Percentiles rank a stretch among this genome's conserved stretches.
These are phyloP conservation scores for Prunus fruticosa DNA, from an alignment of 306 rosid genomes.

Conservation along the genomic window DNA sequence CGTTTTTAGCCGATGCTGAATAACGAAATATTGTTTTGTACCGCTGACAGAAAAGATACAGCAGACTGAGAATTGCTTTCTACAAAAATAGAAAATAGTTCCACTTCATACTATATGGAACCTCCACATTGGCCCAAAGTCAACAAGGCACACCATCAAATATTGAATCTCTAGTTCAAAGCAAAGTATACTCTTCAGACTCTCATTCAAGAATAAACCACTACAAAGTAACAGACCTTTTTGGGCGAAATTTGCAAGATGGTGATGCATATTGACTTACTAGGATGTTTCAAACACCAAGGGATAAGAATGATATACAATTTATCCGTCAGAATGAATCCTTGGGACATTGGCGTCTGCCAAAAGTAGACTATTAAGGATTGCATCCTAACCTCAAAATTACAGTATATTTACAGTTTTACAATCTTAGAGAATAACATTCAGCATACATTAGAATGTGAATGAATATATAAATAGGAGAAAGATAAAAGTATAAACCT, in stretches of 20 bases:
- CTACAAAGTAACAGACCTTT: background rate
- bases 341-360: no score
- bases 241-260: no score
- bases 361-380: no score
- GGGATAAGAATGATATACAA: no score
- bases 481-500: conserved; percentile 49
- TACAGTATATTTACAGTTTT: background rate
- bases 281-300: no score
- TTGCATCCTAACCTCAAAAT: no score
- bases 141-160: background rate
- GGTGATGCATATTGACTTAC: no score
- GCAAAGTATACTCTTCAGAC: background rate
- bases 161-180: background rate
- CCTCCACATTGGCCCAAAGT: no score
- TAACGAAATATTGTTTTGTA: conserved; percentile 4
- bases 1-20: background rate
- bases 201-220: background rate
- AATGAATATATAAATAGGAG: background rate
- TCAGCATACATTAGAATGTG: background rate
- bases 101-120: background rate
- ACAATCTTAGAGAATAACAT: background rate
- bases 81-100: background rate
- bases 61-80: background rate
- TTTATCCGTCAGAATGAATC: no score
- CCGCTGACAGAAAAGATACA: background rate